These are phyloP conservation scores for Fusarium succisae DNA, from an alignment of 2,329 filamentous ascomycete species.

Conservation along the genomic window DNA sequence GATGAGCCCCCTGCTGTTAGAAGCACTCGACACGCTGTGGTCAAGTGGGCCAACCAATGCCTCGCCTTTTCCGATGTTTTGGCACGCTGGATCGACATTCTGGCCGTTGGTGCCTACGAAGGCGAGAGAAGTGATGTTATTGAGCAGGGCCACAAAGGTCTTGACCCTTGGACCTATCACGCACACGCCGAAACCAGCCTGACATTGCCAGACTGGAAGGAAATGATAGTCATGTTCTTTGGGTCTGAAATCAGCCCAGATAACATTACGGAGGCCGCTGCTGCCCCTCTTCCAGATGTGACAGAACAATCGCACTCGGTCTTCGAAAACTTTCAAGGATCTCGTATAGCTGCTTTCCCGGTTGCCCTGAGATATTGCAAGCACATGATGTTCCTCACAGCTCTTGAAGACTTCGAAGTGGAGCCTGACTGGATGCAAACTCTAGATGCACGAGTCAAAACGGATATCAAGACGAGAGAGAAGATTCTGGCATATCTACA, in stretches of 20 bases:
- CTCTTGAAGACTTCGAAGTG: conserved; percentile 62
- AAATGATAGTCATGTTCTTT: conserved; percentile 62
- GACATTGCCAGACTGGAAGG: conserved; percentile 60
- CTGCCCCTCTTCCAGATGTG: conserved; percentile 42
- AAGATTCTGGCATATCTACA: conserved; percentile 65
- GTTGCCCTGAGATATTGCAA: conserved; percentile 75
- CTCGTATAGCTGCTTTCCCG: conserved; percentile 66
- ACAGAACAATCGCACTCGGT: conserved; percentile 23
- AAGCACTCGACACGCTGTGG: conserved; percentile 81
- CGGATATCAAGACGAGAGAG: conserved; percentile 71
- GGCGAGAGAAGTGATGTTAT: conserved; percentile 82
- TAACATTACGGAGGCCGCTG: conserved; percentile 49
- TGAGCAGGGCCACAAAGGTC: conserved; percentile 88
- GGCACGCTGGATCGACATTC: conserved; percentile 87
- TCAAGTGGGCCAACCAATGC: conserved; percentile 91
- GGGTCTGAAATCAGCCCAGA: conserved; percentile 46
- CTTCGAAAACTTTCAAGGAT: conserved; percentile 59
- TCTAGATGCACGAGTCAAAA: conserved; percentile 76
- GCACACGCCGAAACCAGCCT: conserved; percentile 55
- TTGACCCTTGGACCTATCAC: conserved; percentile 72
- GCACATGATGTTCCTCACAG: conserved; percentile 61
- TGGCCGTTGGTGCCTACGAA: conserved; percentile 74
- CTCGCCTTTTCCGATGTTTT: conserved; percentile 81
- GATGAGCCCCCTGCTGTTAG: conserved; percentile 65
- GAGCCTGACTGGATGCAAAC: conserved; percentile 88